A percentile compares a stretch with the other conserved stretches of the same genome.
Evolutionary conservation across 2,329 filamentous ascomycete genomes (phyloP).

Genomic region (Ilyonectria destructans): DNA sequence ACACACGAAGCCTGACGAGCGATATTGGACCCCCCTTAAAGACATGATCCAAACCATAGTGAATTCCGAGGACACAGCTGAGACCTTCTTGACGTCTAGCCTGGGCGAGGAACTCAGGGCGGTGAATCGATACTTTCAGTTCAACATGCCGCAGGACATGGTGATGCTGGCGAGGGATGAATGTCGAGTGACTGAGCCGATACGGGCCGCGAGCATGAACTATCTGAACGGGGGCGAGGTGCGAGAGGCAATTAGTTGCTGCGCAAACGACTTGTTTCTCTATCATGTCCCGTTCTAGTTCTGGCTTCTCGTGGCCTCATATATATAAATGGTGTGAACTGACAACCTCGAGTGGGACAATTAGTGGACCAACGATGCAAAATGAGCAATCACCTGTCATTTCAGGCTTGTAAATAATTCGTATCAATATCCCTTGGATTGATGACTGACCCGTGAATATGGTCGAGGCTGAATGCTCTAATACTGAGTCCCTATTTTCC

Average conservation of each 20-base stretch:
- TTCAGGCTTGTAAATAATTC: background rate
- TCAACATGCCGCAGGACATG: background rate
- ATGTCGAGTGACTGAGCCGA: background rate
- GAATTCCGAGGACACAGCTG: background rate
- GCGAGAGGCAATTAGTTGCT: background rate
- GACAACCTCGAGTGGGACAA: background rate
- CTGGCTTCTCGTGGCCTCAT: no score
- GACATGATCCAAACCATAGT: no score
- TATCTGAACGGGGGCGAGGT: background rate
- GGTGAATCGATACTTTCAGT: background rate
- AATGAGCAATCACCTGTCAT: background rate
- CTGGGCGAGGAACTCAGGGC: background rate
- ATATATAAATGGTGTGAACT: no score
- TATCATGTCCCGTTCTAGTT: background rate
- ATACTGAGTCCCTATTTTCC: background rate
- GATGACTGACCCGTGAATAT: background rate
- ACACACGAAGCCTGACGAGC: no score
- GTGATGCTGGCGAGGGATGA: background rate
- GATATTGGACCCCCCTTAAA: no score
- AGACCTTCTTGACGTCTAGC: background rate
- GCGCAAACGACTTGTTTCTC: background rate
- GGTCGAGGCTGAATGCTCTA: background rate
- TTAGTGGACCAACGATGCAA: background rate
- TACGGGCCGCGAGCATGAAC: background rate
- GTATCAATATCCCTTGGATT: background rate